Evolutionary conservation across 306 rosid species (phyloP).

Genomic region (Dalbergia cultrata): DNA sequence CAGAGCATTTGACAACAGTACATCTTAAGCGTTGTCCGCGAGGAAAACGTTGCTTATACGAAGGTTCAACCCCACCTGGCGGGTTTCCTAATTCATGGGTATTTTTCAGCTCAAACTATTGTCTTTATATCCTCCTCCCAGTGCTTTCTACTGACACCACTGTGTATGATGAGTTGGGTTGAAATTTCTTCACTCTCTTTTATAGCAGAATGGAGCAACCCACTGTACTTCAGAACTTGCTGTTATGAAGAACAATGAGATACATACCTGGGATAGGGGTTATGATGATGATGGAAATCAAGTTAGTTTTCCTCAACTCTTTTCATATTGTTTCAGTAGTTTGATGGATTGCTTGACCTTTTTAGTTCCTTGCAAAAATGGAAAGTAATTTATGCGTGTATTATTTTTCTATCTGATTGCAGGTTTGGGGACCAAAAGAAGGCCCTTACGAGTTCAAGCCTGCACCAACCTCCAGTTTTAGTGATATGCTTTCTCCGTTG

Average conservation of each 20-base stretch:
- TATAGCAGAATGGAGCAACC: slow-evolving; percentile 85
- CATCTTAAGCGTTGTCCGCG: slow-evolving; percentile 91
- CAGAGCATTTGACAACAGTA: slow-evolving; percentile 89
- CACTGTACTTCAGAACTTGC: slow-evolving; percentile 86
- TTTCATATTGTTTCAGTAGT: slow-evolving; percentile 34
- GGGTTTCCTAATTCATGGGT: slow-evolving; percentile 99
- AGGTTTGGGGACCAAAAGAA: slow-evolving; percentile 96
- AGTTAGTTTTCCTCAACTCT: slow-evolving; percentile 56
- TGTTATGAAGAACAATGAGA: slow-evolving; percentile 88
- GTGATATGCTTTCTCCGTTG: slow-evolving; percentile 68
- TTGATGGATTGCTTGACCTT: slow-evolving; percentile 24
- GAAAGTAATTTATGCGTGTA: neutral
- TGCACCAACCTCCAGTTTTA: slow-evolving; percentile 69
- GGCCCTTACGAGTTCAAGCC: slow-evolving; percentile 93
- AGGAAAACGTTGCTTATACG: slow-evolving; percentile 96
- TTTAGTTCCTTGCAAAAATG: neutral
- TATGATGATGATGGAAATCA: slow-evolving; percentile 86
- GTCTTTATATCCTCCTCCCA: neutral
- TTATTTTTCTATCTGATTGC: slow-evolving; percentile 41
- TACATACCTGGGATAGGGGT: slow-evolving; percentile 96
- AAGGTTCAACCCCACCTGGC: slow-evolving; percentile 96
- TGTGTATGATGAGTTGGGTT: slow-evolving; percentile 19
- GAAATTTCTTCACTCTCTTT: slow-evolving; percentile 28
- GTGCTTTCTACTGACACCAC: neutral
- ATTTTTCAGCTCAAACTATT: slow-evolving; percentile 47